Evolutionary conservation across 2,329 filamentous ascomycete genomes (phyloP), one percentile per base, ranked within the genome.

Genomic region (Fusarium circinatum): DNA sequence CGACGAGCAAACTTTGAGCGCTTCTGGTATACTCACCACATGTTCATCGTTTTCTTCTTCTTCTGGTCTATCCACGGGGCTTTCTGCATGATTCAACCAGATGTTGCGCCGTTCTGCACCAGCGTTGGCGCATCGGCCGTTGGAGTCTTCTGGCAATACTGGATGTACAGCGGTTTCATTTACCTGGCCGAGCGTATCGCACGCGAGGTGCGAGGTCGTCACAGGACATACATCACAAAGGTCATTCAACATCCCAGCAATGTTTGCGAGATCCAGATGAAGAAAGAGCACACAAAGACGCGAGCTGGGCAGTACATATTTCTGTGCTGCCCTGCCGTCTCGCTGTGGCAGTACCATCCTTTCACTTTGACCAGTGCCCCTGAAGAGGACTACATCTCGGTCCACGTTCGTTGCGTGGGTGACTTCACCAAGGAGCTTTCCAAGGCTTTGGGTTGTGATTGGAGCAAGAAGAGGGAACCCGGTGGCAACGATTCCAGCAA

Each of bases 1-100:
- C 89, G 93, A 57, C 90, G 93, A 61, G 92, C 92, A 70, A 95
- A 96, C 84, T 96, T 94, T 81, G 94, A 96, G 82, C 92, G 93
- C 32, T 97, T 96, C 86, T 97, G 94, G 94, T 95, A 95, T 82
- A 94, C 92, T 4, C 94, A 97, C 83, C 94, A 96, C 84, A 89
- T 96, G 81, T 96, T 96, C 81, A 90, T 96, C 82, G 79, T 96
- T 73, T 96, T 96, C 88, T 96, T 96, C 85, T 86, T 96, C 76
- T 95, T 96, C 87, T 96, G 94, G 93, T 91, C 93, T n/a, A 89
- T 96, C 78, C 94, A 97, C 83, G 94, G 94, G 66, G 92, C 93
- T 32, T 96, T 95, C 85, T 96, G 94, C 83, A 96, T 96, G 94
- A 96, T 96, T 79, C 93, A 94, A 82, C 91, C 93, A 59, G 94